Percentiles rank a stretch among this genome's conserved stretches.
Conservation (phyloP, 495 filamentous ascomycete species). For the Geoglossum glabrum region DNA sequence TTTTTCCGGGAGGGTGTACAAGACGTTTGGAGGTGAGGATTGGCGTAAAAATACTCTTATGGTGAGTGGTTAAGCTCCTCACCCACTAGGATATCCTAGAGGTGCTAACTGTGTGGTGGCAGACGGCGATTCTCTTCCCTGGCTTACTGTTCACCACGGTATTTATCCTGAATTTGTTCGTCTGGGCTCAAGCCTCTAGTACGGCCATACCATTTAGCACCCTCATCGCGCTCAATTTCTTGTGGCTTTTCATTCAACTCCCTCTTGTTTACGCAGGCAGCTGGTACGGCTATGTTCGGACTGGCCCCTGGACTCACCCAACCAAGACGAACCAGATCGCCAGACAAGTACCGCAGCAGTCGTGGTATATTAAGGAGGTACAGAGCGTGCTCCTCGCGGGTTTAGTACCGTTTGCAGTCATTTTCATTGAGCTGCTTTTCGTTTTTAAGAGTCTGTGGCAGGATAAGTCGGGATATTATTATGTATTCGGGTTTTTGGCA, state of each 20-base stretch:
- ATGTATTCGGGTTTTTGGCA: conserved; percentile 79
- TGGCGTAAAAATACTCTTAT: conserved; percentile 71
- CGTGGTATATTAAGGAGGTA: conserved; percentile 54
- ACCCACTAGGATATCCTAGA: neutral
- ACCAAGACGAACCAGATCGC: conserved; percentile 59
- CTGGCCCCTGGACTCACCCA: conserved; percentile 63
- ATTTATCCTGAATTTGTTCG: conserved; percentile 78
- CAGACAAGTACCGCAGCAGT: conserved; percentile 56
- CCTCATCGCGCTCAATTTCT: conserved; percentile 48
- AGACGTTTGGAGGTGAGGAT: conserved; percentile 62
- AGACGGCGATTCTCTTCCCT: conserved; percentile 67
- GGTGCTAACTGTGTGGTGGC: conserved; percentile 11
- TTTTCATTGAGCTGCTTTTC: conserved; percentile 86
- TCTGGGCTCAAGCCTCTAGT: conserved; percentile 83
- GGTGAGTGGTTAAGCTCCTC: conserved; percentile 15
- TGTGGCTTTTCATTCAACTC: conserved; percentile 82
- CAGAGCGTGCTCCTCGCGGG: conserved; percentile 54
- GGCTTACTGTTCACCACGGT: conserved; percentile 61
- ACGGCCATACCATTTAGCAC: conserved; percentile 83
- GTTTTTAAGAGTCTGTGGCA: conserved; percentile 85
- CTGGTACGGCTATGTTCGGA: conserved; percentile 53
- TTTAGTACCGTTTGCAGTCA: conserved; percentile 74
- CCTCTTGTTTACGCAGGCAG: conserved; percentile 75
- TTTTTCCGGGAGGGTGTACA: conserved; percentile 68
- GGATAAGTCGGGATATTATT: conserved; percentile 87